A percentile compares a stretch with the other conserved stretches of the same genome.
Evolutionary conservation across 2,329 filamentous ascomycete species (phyloP).

Genomic region (Fonsecaea pugnacius): DNA sequence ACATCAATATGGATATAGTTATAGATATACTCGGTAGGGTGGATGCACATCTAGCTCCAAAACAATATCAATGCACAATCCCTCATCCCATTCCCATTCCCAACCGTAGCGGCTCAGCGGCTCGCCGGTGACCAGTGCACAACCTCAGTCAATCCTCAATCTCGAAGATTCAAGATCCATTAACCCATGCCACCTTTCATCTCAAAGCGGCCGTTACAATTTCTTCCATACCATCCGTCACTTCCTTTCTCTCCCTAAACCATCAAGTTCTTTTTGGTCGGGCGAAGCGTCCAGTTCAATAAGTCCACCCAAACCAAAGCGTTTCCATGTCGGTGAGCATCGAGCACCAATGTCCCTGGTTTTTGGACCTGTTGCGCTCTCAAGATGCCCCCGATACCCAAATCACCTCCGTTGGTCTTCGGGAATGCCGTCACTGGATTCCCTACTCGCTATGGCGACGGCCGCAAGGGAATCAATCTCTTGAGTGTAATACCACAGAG

Average conservation of each 20-base stretch:
- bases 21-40: background rate
- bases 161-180: background rate
- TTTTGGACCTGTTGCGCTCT: background rate
- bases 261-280: background rate
- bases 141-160: background rate
- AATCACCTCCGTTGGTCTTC: background rate
- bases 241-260: background rate
- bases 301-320: background rate
- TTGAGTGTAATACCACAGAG: background rate
- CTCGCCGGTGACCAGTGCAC: background rate
- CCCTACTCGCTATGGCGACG: background rate
- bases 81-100: background rate
- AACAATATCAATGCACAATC: background rate
- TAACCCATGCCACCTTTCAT: conserved; percentile 3
- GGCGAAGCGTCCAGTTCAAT: background rate
- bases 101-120: background rate
- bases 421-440: background rate
- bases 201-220: conserved; percentile 5
- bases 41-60: background rate
- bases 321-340: background rate
- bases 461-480: background rate
- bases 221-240: conserved; percentile 4
- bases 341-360: background rate
- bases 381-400: background rate
- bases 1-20: background rate